Percentiles rank a stretch among this genome's conserved stretches.
Evolutionary conservation across 768 basidiomycete species (phyloP).

Genomic region (Amanita pseudoporphyria): DNA sequence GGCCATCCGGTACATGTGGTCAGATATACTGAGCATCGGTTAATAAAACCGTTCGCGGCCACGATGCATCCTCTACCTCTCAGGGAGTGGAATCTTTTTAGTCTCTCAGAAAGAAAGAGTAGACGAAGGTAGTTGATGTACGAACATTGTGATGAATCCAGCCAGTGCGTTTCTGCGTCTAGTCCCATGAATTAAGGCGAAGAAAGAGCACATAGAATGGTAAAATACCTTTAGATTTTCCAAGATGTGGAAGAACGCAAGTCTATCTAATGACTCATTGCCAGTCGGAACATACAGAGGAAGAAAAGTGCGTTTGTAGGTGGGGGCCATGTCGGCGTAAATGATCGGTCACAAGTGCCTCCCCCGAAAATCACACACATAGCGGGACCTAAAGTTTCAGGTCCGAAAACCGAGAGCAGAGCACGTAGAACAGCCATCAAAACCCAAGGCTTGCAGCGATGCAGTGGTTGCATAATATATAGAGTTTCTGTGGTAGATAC

Average conservation of each 20-base stretch:
- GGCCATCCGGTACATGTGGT: conserved; percentile 98
- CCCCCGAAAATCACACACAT: no score
- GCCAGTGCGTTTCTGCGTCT: conserved; percentile 95
- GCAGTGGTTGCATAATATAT: no score
- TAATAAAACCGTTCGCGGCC: no score
- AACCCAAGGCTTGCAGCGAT: no score
- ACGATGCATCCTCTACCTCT: conserved; percentile 52
- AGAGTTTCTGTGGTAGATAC: no score
- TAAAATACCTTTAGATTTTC: conserved; percentile 85
- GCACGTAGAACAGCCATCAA: no score
- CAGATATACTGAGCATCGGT: conserved; percentile 60
- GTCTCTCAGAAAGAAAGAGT: conserved; percentile 3
- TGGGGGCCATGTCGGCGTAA: neutral
- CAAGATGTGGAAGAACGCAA: conserved; percentile 86
- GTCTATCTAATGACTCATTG: conserved; percentile 50
- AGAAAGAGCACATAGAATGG: no score
- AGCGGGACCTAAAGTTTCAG: no score
- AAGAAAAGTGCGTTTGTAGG: conserved; percentile 39
- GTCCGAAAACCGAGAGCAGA: no score
- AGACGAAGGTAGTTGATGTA: neutral
- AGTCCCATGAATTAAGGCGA: neutral
- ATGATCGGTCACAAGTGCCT: no score
- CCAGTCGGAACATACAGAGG: conserved; percentile 49
- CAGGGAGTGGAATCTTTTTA: conserved; percentile 64
- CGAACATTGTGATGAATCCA: conserved; percentile 81